Evolutionary conservation across 2,329 filamentous ascomycete genomes (phyloP), one percentile per base, ranked within the genome.

Genomic region (Mycosphaerella sp.): DNA sequence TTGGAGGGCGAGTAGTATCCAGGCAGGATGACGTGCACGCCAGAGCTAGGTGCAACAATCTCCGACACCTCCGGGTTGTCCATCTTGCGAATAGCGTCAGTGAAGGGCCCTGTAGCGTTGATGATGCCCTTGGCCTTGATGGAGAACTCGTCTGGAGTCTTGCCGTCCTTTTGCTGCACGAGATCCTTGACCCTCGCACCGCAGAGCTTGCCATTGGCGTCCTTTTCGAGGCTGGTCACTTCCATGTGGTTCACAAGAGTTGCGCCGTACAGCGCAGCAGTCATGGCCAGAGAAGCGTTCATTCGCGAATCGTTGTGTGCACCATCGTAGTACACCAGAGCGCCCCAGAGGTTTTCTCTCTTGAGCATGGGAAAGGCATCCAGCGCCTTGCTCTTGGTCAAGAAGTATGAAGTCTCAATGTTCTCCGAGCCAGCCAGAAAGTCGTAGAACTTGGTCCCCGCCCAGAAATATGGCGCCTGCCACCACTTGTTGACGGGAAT

Each of bases 221-320:
- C 83, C 70, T 91, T 94, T 57, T 85, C 78, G 35, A 95, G 75
- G 37, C 78, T 74, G 5, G 84, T 90, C 48, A 94, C 87, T 68
- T 93, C 86, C 63, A 89, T 74, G 70, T 95, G 86, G 70, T 91
- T 94, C 53, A 89, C 80, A 35, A 93, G 80, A 3, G 87, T 94
- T 49, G 83, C 81, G 28, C 88, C 88, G 66, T 93, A 94, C 39
- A 94, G 73, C n/a, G 88, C 87, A 50, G 88, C 87, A 14, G 89
- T 94, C 81, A 91, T 87, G 16, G 87, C 88, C 51, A 94, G 76
- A 7, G 87, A 90, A 25, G 93, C 85, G 66, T 94, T 94, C 88
- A 95, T 94, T 44, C 89, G 81, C 16, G 88, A 93, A 69, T 95
- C 89, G 65, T 95, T 95, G 72, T 95, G 89, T 27, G 87, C 87